These are phyloP conservation scores for Nasturtium officinale DNA, from an alignment of 345 rosid genomes.

Conservation along the genomic window DNA sequence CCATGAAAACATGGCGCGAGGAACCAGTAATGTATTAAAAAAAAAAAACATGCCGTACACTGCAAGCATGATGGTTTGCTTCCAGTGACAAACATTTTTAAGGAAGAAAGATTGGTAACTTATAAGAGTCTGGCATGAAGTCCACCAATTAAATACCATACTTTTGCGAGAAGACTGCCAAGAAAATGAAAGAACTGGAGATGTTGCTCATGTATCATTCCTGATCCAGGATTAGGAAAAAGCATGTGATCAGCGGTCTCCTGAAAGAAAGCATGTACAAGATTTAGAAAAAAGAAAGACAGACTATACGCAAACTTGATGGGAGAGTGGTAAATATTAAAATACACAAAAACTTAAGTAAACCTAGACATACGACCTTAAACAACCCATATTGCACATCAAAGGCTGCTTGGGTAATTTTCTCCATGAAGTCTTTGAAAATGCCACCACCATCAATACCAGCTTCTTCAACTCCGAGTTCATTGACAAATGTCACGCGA, in stretches of 20 bases:
- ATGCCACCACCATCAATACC: slow-evolving; percentile 99
- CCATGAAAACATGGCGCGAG: not conserved
- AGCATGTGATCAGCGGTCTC: slow-evolving; percentile 97
- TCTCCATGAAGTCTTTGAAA: slow-evolving; percentile 99
- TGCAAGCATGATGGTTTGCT: slow-evolving; percentile 16
- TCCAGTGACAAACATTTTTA: not conserved
- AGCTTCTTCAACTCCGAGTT: slow-evolving; percentile 99
- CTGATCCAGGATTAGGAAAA: slow-evolving; percentile 98
- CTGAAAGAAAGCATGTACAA: slow-evolving; percentile 50
- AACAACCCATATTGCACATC: slow-evolving; percentile 97
- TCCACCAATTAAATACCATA: slow-evolving; percentile 38
- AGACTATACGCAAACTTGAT: slow-evolving; percentile 22
- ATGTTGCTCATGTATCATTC: slow-evolving; percentile 94
- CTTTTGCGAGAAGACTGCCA: slow-evolving; percentile 92
- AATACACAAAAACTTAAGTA: slow-evolving; percentile 2
- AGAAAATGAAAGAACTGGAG: slow-evolving; percentile 95
- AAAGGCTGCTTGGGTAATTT: slow-evolving; percentile 93
- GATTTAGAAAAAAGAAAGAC: slow-evolving; percentile 2
- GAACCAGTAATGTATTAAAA: slow-evolving; percentile 12
- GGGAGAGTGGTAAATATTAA: slow-evolving; percentile 10
- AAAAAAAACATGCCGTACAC: not conserved
- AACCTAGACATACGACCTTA: slow-evolving; percentile 59
- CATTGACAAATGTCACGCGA: slow-evolving; percentile 93
- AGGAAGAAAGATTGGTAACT: slow-evolving; percentile 16
- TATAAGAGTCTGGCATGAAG: slow-evolving; percentile 10